Base-by-base conservation (phyloP, 2,329 filamentous ascomycete genomes). In the Pseudocercospora cruenta region DNA sequence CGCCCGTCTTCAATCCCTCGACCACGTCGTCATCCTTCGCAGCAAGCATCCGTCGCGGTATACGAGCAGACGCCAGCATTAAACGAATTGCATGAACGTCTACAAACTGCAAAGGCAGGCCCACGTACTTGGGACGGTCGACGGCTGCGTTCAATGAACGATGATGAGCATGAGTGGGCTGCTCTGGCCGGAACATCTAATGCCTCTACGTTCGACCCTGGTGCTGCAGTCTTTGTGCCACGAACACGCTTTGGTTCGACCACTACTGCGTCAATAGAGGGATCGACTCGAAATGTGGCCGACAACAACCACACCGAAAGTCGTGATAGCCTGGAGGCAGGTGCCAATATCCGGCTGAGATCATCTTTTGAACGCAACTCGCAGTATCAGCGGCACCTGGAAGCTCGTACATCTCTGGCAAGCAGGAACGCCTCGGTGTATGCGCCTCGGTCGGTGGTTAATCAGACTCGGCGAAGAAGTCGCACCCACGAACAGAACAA, bases 211-310 rank as follows among this genome's bases (percentile, higher is more conserved):
- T 3, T 77, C 9, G 72, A 77, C 60, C 73, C 74, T 14, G 71
- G 61, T 9, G 75, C 75, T 16, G 68, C 72, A 14, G 67, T 71
- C 4, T 77, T 77, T 59, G 68, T 76, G 2, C 73, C 75, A 7
- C 64, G 68, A 19, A 69, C 69, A 10, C 67, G 71, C 16, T 73
- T 74, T 33, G 74, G 65, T 3, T 71, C 70, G 12, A 55, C 67
- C 3, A 55, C 59, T 12, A 63, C 60, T 53, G 49, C 54, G 16
- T 69, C 61, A 47, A 39, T 61, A 8, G 64, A 69, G 21, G 58
- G 49, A 43, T 19, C 39, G 6, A 43, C 16, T 43, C 39, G 39
- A 43, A 7, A n/a, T 8, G 3, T 43, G n/a, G 16, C 39, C 39
- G 39, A 43, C 39, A n/a, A 43, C 16, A 19, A 43, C 6, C 16